phyloP scores from a whole-genome alignment of 78 protist species.

The Reticulomyxa filosa region DNA sequence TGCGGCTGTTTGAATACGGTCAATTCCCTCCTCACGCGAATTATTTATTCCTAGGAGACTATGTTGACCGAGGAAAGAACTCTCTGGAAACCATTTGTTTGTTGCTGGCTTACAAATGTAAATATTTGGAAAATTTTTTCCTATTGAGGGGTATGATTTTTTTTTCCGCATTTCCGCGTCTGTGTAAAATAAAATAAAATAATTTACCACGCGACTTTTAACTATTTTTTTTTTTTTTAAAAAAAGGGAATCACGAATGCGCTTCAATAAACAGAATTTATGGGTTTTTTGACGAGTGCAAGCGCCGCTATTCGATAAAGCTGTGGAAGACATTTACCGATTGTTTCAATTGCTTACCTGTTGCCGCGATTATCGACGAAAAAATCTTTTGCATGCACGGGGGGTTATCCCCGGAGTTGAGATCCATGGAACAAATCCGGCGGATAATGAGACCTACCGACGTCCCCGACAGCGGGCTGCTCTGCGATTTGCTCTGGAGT shows the following conservation, averaged over 20 bases:
- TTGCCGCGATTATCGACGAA: constrained; percentile 91
- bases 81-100: constrained; percentile 89
- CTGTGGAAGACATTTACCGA: constrained; percentile 92
- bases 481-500: constrained; percentile 96
- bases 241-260: constrained; percentile 99
- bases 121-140: constrained; percentile 93
- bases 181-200: too few species aligned
- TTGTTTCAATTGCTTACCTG: constrained; percentile 93
- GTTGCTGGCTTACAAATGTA: constrained; percentile 96
- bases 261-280: constrained; percentile 94
- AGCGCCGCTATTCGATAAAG: constrained; percentile 82
- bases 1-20: constrained; percentile 40
- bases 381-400: constrained; percentile 98
- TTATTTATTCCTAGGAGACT: constrained; percentile 93
- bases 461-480: constrained; percentile 89
- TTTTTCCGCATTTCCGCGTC: too few species aligned
- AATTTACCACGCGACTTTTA: too few species aligned
- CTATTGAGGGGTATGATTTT: constrained; percentile 8
- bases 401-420: constrained; percentile 91
- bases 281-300: constrained; percentile 98
- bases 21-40: constrained; percentile 98
- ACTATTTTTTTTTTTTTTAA: too few species aligned
- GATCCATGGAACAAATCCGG: constrained; percentile 70
- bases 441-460: constrained; percentile 84
- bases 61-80: constrained; percentile 97